Conservation (phyloP, 202 grass and related monocot species). For the Zoysia matrella region DNA sequence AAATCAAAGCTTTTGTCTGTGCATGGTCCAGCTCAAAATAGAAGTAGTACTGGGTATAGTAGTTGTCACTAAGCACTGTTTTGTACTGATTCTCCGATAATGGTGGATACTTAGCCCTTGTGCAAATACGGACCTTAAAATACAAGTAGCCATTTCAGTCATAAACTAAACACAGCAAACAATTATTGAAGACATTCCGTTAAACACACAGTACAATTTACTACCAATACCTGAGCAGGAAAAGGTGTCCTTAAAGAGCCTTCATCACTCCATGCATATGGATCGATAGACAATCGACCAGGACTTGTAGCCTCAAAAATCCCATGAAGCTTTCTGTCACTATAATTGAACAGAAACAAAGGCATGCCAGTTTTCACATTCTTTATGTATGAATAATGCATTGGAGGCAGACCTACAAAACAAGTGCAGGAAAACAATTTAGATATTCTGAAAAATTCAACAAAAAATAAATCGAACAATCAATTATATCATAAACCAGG, state of each 20-base stretch:
- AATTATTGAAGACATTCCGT: neutral
- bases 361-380: conserved; percentile 81
- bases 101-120: conserved; percentile 59
- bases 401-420: conserved; percentile 68
- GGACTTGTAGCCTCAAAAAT: conserved; percentile 79
- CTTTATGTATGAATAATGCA: conserved; percentile 77
- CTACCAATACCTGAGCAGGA: conserved; percentile 74
- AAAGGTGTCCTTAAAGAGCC: conserved; percentile 72
- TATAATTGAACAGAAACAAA: conserved; percentile 92
- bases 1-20: conserved; percentile 66
- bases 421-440: conserved; percentile 21
- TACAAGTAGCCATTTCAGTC: conserved; percentile 30
- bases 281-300: conserved; percentile 70
- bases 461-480: neutral
- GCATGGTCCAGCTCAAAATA: conserved; percentile 87
- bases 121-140: conserved; percentile 72
- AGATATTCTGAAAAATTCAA: conserved; percentile 24
- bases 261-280: conserved; percentile 79
- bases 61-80: conserved; percentile 72
- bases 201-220: conserved; percentile 38
- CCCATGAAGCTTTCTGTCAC: conserved; percentile 74
- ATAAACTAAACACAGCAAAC: conserved; percentile 33
- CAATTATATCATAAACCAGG: conserved; percentile 22
- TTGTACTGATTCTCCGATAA: conserved; percentile 65
- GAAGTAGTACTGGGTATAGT: conserved; percentile 70